Evolutionary conservation across 179 eudicot species (phyloP).

Genomic region (Vitellaria paradoxa): DNA sequence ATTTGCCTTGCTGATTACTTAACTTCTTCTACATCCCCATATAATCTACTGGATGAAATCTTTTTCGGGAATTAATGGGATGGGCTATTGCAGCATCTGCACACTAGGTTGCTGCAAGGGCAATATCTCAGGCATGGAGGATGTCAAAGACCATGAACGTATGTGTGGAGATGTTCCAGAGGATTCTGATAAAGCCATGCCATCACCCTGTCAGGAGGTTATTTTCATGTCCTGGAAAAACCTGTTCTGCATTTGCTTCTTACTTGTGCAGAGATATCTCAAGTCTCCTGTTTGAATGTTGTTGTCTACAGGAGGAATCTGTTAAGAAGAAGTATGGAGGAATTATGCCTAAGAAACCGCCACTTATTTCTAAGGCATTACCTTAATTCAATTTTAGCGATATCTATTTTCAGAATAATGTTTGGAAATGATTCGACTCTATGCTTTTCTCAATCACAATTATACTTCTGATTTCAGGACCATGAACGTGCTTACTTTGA

Average conservation of each 20-base stretch:
- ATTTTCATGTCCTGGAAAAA: conserved; percentile 14
- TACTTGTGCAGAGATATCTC: conserved; percentile 2
- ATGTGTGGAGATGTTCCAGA: conserved; percentile 33
- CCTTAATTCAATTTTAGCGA: conserved; percentile 3
- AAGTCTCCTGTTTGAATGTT: conserved; percentile 9
- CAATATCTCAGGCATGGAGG: conserved; percentile 54
- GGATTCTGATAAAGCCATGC: conserved; percentile 49
- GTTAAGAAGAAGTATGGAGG: conserved; percentile 92
- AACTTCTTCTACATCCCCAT: neutral
- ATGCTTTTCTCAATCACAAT: neutral
- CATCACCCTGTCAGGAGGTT: conserved; percentile 73
- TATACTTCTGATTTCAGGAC: conserved; percentile 50
- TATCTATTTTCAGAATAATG: neutral
- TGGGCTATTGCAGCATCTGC: conserved; percentile 17
- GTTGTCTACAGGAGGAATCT: conserved; percentile 55
- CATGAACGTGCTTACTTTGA: conserved; percentile 96
- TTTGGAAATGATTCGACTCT: neutral
- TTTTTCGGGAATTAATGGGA: neutral
- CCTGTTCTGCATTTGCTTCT: conserved; percentile 3
- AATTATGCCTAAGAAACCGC: conserved; percentile 86
- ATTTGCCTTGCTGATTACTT: neutral
- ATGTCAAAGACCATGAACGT: conserved; percentile 29
- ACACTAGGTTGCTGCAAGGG: neutral
- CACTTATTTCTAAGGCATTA: conserved; percentile 84
- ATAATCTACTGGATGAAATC: neutral